Percentiles rank a stretch among this genome's conserved stretches.
Evolutionary conservation across 495 filamentous ascomycete genomes (phyloP).

Genomic region (Rhypophila decipiens): DNA sequence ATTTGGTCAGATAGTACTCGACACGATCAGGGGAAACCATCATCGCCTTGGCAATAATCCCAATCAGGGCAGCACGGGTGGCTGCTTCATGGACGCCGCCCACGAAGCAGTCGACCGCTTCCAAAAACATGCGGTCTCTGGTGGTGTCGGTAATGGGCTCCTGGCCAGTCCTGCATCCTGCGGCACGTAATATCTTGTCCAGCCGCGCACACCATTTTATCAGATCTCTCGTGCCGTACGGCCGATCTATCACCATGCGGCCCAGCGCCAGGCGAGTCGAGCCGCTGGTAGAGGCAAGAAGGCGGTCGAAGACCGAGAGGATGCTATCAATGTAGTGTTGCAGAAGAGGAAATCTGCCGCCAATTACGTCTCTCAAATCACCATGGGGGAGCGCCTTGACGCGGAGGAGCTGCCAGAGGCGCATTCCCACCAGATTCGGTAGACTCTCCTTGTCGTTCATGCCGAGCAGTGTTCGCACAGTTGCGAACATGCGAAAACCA

Average conservation of each 20-base stretch:
- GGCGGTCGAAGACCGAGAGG: constrained; percentile 65
- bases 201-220: constrained; percentile 84
- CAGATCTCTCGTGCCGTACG: constrained; percentile 70
- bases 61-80: constrained; percentile 53
- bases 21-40: constrained; percentile 75
- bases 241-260: constrained; percentile 49
- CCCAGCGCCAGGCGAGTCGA: constrained; percentile 48
- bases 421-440: constrained; percentile 60
- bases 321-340: constrained; percentile 61
- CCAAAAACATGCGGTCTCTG: constrained; percentile 82
- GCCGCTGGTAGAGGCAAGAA: constrained; percentile 48
- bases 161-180: constrained; percentile 60
- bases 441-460: constrained; percentile 61
- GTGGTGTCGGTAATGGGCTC: constrained; percentile 67
- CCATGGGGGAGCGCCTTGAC: constrained; percentile 58
- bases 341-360: constrained; percentile 61
- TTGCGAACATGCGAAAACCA: constrained; percentile 87
- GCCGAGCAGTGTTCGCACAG: constrained; percentile 71
- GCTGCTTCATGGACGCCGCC: constrained; percentile 64
- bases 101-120: constrained; percentile 83
- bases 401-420: constrained; percentile 72
- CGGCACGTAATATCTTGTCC: constrained; percentile 48
- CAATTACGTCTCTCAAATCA: constrained; percentile 71
- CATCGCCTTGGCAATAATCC: constrained; percentile 72
- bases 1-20: constrained; percentile 59